Evolutionary conservation across 257 asterid genomes (phyloP).

Genomic region (Parsonsia alboflavescens): DNA sequence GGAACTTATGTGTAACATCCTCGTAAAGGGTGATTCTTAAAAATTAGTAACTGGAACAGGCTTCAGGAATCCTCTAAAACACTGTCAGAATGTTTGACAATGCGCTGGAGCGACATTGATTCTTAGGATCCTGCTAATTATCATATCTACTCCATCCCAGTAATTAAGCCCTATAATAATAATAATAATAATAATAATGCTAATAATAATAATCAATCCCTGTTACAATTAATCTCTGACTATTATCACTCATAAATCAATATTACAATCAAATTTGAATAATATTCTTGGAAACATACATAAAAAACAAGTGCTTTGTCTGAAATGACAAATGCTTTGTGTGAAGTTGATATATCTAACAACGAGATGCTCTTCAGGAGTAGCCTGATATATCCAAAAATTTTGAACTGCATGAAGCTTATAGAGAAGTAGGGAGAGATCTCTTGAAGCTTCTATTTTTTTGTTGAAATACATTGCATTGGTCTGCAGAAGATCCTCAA

Average conservation of each 20-base stretch:
- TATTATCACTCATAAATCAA: neutral
- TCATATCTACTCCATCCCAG: neutral
- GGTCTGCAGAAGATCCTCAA: constrained; percentile 92
- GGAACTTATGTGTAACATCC: neutral
- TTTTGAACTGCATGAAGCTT: constrained; percentile 76
- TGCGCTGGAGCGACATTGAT: neutral
- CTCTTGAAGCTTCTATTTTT: constrained; percentile 83
- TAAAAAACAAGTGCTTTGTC: neutral
- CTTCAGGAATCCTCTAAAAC: neutral
- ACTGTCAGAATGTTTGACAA: neutral
- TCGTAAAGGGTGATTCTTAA: neutral
- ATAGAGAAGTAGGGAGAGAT: constrained; percentile 79
- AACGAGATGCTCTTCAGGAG: constrained; percentile 64
- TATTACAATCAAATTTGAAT: neutral
- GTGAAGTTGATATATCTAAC: constrained; percentile 14
- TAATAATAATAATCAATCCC: constrained; percentile 4
- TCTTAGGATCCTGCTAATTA: neutral
- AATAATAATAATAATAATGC: no score
- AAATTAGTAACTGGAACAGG: neutral
- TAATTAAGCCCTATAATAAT: neutral
- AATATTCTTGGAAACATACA: neutral
- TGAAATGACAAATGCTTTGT: no score
- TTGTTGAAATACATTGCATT: constrained; percentile 83
- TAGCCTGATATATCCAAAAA: constrained; percentile 78
- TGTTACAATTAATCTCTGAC: neutral